Conservation (phyloP, 2,329 filamentous ascomycete species). For the Calonectria pseudoreteaudii region DNA sequence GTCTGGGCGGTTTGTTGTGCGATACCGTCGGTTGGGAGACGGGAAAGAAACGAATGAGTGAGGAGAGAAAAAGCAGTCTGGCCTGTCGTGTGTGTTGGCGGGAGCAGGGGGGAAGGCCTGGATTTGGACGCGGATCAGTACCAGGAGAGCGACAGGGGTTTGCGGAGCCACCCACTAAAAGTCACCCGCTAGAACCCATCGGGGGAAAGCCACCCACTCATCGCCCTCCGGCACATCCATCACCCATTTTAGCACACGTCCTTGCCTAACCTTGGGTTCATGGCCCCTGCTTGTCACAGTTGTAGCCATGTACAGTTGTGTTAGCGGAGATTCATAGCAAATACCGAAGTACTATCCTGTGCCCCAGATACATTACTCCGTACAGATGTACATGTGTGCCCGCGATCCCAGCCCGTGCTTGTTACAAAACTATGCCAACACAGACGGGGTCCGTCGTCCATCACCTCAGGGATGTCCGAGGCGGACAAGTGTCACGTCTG, state of each 20-base stretch:
- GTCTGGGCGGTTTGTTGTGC: conserved; percentile 5
- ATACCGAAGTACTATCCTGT: not conserved
- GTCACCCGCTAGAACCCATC: conserved; percentile 15
- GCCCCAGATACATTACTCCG: not conserved
- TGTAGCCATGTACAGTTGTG: not conserved
- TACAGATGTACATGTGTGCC: not conserved
- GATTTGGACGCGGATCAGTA: conserved; percentile 6
- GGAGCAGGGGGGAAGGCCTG: conserved; percentile 13
- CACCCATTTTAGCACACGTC: conserved; percentile 15
- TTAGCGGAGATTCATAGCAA: not conserved
- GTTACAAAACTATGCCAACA: conserved; percentile 6
- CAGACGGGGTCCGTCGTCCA: not conserved
- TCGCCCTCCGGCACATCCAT: conserved; percentile 9
- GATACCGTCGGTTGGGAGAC: conserved; percentile 13
- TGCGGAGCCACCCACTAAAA: conserved; percentile 8
- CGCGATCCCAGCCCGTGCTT: not conserved
- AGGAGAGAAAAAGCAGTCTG: conserved; percentile 12
- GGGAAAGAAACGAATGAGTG: conserved; percentile 14
- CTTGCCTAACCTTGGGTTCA: conserved; percentile 1
- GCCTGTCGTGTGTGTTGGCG: conserved; percentile 23
- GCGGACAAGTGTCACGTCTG: not conserved
- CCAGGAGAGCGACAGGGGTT: conserved; percentile 18
- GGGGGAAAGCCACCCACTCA: conserved; percentile 6
- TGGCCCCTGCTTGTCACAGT: conserved; percentile 1
- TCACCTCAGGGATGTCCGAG: not conserved